A percentile compares a stretch with the other conserved stretches of the same genome.
phyloP scores from a whole-genome alignment of 208 protist species.

The Wallacemonas sp. region DNA sequence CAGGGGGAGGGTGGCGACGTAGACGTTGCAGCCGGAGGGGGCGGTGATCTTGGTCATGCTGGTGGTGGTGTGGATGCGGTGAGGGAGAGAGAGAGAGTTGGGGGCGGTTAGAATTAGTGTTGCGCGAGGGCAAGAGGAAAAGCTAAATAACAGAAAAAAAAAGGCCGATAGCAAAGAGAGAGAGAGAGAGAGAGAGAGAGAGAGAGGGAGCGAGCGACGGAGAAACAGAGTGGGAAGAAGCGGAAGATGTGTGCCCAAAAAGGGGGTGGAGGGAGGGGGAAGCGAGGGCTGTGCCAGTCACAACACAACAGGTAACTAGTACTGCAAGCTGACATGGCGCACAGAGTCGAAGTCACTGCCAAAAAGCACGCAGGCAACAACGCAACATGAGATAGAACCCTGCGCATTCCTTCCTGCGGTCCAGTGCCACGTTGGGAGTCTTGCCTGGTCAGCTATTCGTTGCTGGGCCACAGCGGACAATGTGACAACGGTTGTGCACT shows the following conservation, averaged over 20 bases:
- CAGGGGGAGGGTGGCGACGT: slow-evolving; percentile 74
- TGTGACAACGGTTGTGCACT: too few species aligned
- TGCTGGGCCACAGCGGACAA: too few species aligned
- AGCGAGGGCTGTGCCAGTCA: background rate
- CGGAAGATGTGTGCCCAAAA: background rate
- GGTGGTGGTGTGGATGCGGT: background rate
- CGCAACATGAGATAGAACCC: too few species aligned
- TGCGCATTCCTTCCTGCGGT: too few species aligned
- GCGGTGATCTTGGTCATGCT: slow-evolving; percentile 26
- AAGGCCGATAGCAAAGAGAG: slow-evolving; percentile 4
- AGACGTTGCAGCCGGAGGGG: slow-evolving; percentile 45
- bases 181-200: slow-evolving; percentile 7
- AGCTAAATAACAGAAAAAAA: background rate
- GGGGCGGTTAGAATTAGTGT: slow-evolving; percentile 13
- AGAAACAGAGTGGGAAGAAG: slow-evolving; percentile 5
- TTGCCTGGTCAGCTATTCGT: too few species aligned
- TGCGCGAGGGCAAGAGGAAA: slow-evolving; percentile 3
- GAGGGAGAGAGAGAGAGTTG: background rate
- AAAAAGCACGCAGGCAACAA: too few species aligned
- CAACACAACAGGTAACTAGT: slow-evolving; percentile 12
- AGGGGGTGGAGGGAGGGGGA: background rate
- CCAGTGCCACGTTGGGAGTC: too few species aligned
- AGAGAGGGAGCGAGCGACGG: background rate
- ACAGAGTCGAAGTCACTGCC: too few species aligned
- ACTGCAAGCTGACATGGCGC: too few species aligned